Conservation (phyloP, 148 eudicot genomes). For the Chenopodium suecicum region DNA sequence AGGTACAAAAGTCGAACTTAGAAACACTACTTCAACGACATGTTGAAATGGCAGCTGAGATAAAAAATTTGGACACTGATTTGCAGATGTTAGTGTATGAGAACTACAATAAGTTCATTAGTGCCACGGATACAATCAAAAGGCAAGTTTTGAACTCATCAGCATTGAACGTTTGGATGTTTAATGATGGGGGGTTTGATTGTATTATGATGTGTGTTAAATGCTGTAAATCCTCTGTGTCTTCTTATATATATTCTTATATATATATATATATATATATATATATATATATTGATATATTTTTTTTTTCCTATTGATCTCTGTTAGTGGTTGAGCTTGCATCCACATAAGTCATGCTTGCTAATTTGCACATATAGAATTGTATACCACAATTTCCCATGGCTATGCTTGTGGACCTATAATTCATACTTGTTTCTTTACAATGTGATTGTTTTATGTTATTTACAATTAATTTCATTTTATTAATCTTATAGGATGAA, state of each 20-base stretch:
- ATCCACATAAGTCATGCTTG: constrained; percentile 5
- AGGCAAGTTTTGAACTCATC: constrained; percentile 41
- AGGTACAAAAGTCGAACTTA: constrained; percentile 88
- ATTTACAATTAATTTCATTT: not conserved
- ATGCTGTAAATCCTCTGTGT: not conserved
- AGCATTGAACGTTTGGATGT: not conserved
- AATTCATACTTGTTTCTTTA: not conserved
- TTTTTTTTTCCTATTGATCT: not conserved
- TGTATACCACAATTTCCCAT: not conserved
- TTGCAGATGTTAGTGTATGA: constrained; percentile 98
- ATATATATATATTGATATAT: too few species aligned
- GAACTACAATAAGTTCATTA: constrained; percentile 95
- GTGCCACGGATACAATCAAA: constrained; percentile 96
- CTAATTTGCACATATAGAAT: not conserved
- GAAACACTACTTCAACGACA: constrained; percentile 90
- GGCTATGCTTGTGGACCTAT: not conserved
- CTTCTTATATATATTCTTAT: not conserved
- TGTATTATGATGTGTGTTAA: not conserved
- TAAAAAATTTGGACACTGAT: constrained; percentile 97
- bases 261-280: too few species aligned
- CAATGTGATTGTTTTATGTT: not conserved
- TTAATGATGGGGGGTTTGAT: not conserved
- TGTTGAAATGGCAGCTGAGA: constrained; percentile 99
- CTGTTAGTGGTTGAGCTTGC: not conserved
- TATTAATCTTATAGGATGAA: constrained; percentile 70